Percentiles rank a stretch among this genome's conserved stretches.
Conservation (phyloP, 805 yeast genomes). For the Nakazawaea ambrosiae region DNA sequence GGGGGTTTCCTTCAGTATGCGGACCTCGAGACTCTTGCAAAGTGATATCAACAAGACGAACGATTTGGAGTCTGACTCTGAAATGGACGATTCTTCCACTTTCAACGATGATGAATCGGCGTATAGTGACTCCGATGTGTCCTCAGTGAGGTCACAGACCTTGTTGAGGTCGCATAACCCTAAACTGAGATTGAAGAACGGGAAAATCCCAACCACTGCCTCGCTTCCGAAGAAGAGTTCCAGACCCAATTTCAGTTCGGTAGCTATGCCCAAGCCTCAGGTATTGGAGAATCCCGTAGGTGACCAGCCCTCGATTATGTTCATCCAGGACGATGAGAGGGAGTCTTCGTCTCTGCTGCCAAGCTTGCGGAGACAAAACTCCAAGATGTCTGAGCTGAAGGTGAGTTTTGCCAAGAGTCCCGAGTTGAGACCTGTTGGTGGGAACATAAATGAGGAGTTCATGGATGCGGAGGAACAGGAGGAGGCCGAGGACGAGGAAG, state of each 20-base stretch:
- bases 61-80: slow-evolving; percentile 6
- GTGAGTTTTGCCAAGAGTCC: slow-evolving; percentile 1
- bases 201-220: not conserved
- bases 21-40: slow-evolving; percentile 43
- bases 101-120: slow-evolving; percentile 7
- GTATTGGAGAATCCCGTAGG: slow-evolving; percentile 65
- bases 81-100: slow-evolving; percentile 16
- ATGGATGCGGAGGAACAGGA: not conserved
- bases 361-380: slow-evolving; percentile 11
- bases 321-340: slow-evolving; percentile 41
- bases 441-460: no score
- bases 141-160: slow-evolving; percentile 3
- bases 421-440: slow-evolving; percentile 5
- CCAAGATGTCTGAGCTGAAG: slow-evolving; percentile 11
- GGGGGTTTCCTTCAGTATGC: slow-evolving; percentile 77
- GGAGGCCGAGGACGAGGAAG: not conserved
- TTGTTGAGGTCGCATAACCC: not conserved
- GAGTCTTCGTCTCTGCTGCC: slow-evolving; percentile 11
- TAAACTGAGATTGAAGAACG: not conserved
- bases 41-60: slow-evolving; percentile 21
- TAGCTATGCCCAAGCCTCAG: slow-evolving; percentile 62
- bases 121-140: slow-evolving; percentile 8
- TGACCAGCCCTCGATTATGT: slow-evolving; percentile 55
- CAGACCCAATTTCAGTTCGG: slow-evolving; percentile 64
- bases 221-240: slow-evolving; percentile 18